Conservation (phyloP, 139 green algal genomes). For the Prasinococcaceae sp. region DNA sequence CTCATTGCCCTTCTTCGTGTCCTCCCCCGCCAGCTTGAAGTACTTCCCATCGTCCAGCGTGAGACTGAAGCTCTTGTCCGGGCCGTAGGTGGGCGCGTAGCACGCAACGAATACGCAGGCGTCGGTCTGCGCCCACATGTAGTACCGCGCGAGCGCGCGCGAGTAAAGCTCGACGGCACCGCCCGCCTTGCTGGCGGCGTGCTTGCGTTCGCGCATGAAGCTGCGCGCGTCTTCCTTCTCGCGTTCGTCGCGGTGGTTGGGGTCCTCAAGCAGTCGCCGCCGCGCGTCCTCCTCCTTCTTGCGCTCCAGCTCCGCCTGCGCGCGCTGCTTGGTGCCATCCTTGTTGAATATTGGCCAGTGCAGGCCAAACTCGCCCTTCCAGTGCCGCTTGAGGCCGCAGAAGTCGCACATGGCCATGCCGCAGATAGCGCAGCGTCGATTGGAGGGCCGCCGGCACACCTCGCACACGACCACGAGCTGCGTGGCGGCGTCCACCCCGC, state of each 20-base stretch:
- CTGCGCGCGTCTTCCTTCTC: constrained; percentile 38
- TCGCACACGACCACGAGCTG: constrained; percentile 78
- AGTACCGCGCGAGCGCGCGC: constrained; percentile 38
- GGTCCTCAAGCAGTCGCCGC: constrained; percentile 26
- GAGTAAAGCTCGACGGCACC: constrained; percentile 29
- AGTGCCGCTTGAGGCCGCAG: constrained; percentile 63
- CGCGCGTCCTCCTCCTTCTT: constrained; percentile 63
- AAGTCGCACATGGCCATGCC: constrained; percentile 61
- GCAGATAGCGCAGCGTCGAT: constrained; percentile 55
- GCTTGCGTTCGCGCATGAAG: constrained; percentile 37
- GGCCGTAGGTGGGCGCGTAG: constrained; percentile 45
- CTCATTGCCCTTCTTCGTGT: constrained; percentile 36
- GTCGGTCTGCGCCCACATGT: constrained; percentile 63
- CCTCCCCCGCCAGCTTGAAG: too few relatives aligned
- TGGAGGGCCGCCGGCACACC: constrained; percentile 62
- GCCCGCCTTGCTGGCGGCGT: constrained; percentile 2
- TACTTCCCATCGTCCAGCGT: constrained; percentile 11
- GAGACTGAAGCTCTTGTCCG: constrained; percentile 32
- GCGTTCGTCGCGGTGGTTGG: constrained; percentile 32
- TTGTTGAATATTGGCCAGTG: constrained; percentile 66
- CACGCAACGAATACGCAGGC: constrained; percentile 37
- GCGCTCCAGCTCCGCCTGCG: constrained; percentile 49
- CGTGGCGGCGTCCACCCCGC: constrained; percentile 31
- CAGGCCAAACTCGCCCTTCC: constrained; percentile 46
- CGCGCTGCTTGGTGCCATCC: constrained; percentile 37